Evolutionary conservation across 768 basidiomycete species (phyloP).

Genomic region (Hygrophoropsis aurantiaca): DNA sequence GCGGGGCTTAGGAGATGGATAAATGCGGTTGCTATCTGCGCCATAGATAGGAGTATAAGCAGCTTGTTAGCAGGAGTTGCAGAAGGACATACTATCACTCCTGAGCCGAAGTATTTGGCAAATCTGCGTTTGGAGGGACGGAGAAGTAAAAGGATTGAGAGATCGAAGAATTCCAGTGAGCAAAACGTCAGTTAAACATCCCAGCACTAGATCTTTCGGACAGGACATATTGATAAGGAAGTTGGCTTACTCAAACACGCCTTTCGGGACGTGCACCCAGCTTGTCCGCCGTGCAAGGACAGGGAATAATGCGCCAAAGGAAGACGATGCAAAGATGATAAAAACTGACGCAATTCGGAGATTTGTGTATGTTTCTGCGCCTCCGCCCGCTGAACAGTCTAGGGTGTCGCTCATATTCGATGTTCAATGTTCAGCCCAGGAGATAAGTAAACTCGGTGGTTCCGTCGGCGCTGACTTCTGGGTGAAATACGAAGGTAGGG

Average conservation of each 20-base stretch:
- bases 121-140: constrained; percentile 57
- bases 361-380: constrained; percentile 44
- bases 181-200: neutral
- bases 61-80: neutral
- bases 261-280: constrained; percentile 37
- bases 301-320: constrained; percentile 68
- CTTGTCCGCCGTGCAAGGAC: constrained; percentile 54
- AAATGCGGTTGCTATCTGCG: constrained; percentile 85
- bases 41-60: constrained; percentile 5
- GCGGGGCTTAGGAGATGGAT: constrained; percentile 82
- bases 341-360: constrained; percentile 76
- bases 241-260: constrained; percentile 64
- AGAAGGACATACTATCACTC: constrained; percentile 65
- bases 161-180: too few species aligned
- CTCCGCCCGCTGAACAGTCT: constrained; percentile 53
- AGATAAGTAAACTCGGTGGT: too few species aligned
- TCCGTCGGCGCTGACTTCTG: too few species aligned
- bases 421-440: neutral
- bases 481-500: too few species aligned
- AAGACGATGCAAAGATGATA: constrained; percentile 64
- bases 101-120: constrained; percentile 89
- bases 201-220: too few species aligned
- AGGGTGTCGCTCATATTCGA: constrained; percentile 15
- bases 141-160: too few species aligned
- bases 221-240: too few species aligned